A percentile compares a stretch with the other conserved stretches of the same genome.
Evolutionary conservation across 306 rosid genomes (phyloP).

Genomic region (Fagus sylvatica): DNA sequence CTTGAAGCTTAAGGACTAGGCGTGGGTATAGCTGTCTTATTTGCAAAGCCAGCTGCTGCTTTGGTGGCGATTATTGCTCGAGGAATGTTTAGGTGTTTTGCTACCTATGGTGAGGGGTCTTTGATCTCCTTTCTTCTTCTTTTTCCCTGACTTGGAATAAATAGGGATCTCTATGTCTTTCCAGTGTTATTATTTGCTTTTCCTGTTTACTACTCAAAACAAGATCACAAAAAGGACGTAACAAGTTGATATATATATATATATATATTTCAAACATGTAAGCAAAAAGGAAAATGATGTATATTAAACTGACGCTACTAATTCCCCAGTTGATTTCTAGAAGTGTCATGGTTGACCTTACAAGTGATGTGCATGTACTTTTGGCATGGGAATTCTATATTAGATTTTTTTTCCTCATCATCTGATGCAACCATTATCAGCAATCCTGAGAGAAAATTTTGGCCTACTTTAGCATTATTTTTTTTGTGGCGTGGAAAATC

Average conservation of each 20-base stretch:
- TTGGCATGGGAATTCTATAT: background rate
- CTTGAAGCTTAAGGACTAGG: constrained; percentile 31
- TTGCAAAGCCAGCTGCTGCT: constrained; percentile 35
- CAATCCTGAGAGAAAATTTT: too few relatives aligned
- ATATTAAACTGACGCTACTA: too few relatives aligned
- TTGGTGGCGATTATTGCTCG: constrained; percentile 34
- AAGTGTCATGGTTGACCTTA: background rate
- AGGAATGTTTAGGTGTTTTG: constrained; percentile 30
- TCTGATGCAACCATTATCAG: background rate
- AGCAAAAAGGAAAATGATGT: too few relatives aligned
- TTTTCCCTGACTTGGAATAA: constrained; percentile 11
- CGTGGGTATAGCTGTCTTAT: constrained; percentile 22
- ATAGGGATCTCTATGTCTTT: constrained; percentile 14
- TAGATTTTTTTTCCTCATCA: background rate
- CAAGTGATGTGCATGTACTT: background rate
- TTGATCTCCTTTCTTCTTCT: constrained; percentile 28
- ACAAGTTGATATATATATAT: background rate
- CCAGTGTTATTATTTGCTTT: constrained; percentile 2
- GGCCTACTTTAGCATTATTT: too few relatives aligned
- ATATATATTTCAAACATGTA: too few relatives aligned
- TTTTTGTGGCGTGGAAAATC: too few relatives aligned
- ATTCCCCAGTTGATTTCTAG: background rate
- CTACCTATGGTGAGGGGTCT: constrained; percentile 49
- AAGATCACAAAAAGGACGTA: background rate
- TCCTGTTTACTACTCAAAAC: constrained; percentile 1